Base-by-base conservation (phyloP, 176 grass and related monocot genomes). In the Musa beccarii region DNA sequence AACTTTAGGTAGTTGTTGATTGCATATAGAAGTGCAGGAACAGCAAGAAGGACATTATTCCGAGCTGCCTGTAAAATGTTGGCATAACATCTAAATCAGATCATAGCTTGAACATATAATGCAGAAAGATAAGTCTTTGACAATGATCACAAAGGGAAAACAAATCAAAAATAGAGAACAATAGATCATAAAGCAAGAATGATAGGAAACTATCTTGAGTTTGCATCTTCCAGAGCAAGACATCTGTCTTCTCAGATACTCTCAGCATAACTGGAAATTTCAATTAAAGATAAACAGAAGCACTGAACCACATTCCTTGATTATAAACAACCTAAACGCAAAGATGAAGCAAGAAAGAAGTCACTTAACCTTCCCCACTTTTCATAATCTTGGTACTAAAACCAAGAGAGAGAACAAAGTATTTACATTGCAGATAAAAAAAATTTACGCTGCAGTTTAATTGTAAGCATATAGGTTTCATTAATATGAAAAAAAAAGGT, bases 1-100 rank as follows among this genome's bases (percentile, higher is more conserved):
- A 98, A 98, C 80, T 98, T 98, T 78, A 98, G 82, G 82, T 98
- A 98, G 80, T 98, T 98, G 73, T 98, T 98, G 85, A 98, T 89
- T 71, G 94, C 94, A 83, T 98, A 98, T 5, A 98, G 71, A 89
- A 98, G 77, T 55, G 94, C 94, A 21, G 94, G 94, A 80, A 98
- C 86, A 70, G 94, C 94, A 75, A 98, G 82, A 71, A 98, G 94
- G 79, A 79, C 90, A 82, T 98, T 98, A 78, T 91, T 93, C 52
- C 84, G 88, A 86, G 94, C 94, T 82, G 94, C 94, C 94, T 98
- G 79, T 59, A 86, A 82, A 83, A 80, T 10, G 16, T 2, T 21
- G 14, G 29, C 1, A 62, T 13, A 63, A 49, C 14, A 14, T 69
- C 11, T 49, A 1, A 61, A n/a, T 75, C 26, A 53, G 29, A 69